Conservation (phyloP, 345 rosid genomes). For the Melaleuca alternifolia region DNA sequence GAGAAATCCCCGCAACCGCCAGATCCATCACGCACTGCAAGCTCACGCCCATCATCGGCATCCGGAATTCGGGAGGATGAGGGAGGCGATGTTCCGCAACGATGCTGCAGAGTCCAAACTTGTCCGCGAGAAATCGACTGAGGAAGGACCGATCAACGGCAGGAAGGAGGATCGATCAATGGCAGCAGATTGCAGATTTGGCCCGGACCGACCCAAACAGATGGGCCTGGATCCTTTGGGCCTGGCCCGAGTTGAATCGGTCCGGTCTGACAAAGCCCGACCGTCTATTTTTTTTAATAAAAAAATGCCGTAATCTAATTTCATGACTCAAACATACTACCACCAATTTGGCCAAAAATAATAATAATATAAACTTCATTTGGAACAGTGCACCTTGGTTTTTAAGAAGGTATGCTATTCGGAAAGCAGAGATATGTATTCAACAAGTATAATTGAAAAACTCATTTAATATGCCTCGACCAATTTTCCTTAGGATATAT, state of each 20-base stretch:
- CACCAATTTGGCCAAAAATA: background rate
- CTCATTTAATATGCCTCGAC: background rate
- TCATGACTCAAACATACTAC: background rate
- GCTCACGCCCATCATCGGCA: constrained; percentile 30
- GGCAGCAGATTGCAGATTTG: background rate
- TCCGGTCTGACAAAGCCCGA: background rate
- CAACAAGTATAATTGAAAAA: background rate
- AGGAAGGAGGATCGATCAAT: background rate
- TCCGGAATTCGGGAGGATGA: background rate
- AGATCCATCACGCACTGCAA: constrained; percentile 54
- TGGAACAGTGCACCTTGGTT: background rate
- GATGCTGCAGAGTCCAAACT: background rate
- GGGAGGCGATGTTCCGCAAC: background rate
- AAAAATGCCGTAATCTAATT: background rate
- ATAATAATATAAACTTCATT: background rate
- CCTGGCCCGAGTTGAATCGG: background rate
- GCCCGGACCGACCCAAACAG: background rate
- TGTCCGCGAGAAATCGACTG: background rate
- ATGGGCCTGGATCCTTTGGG: background rate
- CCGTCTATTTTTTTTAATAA: accelerated
- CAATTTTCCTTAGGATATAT: too few species aligned
- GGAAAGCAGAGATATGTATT: background rate
- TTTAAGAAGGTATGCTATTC: background rate
- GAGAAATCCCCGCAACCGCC: constrained; percentile 65
- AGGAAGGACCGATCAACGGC: background rate